Conservation (phyloP, 1,284 basidiomycete genomes). For the Rhodofomes roseus region DNA sequence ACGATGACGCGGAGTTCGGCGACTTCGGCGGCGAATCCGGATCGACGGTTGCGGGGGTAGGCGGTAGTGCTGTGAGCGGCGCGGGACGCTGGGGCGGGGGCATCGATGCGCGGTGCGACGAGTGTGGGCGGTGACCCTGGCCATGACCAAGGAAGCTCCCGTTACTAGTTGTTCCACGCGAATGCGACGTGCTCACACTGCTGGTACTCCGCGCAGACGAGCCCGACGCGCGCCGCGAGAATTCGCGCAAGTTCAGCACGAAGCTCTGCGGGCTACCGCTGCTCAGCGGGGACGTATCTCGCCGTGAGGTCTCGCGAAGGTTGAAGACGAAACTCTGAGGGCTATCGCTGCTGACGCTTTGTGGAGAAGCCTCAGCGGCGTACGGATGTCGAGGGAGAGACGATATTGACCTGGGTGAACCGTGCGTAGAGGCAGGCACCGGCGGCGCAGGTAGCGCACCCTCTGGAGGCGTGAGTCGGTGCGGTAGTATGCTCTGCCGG, state of each 20-base stretch:
- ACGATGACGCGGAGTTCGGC: conserved; percentile 20
- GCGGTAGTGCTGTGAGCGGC: conserved; percentile 64
- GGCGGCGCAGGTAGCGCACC: conserved; percentile 49
- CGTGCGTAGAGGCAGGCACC: conserved; percentile 14
- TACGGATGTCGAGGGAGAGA: conserved; percentile 28
- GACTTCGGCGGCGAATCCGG: conserved; percentile 14
- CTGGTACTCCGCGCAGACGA: conserved; percentile 50
- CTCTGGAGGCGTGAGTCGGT: conserved; percentile 50
- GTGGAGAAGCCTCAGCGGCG: conserved; percentile 27
- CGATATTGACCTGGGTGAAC: conserved; percentile 14
- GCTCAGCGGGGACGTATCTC: conserved; percentile 51
- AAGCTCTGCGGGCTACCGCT: conserved; percentile 42
- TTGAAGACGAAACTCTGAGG: conserved; percentile 46
- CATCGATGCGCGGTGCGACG: conserved; percentile 52
- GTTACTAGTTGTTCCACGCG: conserved; percentile 26
- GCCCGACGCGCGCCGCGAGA: conserved; percentile 56
- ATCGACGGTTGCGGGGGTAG: conserved; percentile 41
- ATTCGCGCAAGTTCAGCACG: conserved; percentile 37
- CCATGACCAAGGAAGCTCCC: conserved; percentile 18
- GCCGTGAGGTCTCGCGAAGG: conserved; percentile 46
- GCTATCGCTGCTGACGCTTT: conserved; percentile 19
- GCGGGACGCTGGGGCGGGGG: conserved; percentile 68
- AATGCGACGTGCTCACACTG: conserved; percentile 45
- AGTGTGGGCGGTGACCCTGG: conserved; percentile 21
- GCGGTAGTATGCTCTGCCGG: conserved; percentile 49